Evolutionary conservation across 176 grass and related monocot genomes (phyloP), one percentile per base, ranked within the genome.

Genomic region (Zoysia japonica): DNA sequence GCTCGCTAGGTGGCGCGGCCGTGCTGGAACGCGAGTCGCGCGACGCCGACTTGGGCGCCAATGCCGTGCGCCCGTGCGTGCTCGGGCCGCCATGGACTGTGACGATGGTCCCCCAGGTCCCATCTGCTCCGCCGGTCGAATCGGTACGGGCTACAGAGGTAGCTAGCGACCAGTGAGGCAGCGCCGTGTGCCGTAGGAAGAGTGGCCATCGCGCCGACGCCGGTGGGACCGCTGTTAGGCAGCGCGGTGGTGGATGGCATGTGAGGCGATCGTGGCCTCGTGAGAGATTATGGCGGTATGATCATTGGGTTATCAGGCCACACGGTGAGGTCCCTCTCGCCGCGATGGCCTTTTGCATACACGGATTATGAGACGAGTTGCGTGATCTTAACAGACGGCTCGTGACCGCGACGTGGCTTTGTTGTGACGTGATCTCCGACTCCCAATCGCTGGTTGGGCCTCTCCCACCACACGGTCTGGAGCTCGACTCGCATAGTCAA

Each of bases 241-340:
- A 56, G 37, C 36, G 17, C 17, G 16, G 46, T 64, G 57, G 55
- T 50, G 68, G 56, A 66, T 5, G 47, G 47, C 76, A 78, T 67
- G 76, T 78, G 80, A 65, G 37, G 47, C 56, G 45, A 72, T 64
- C 46, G 57, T 49, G 79, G 67, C 28, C 28, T 28, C 28, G 28
- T 28, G 62, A 20, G 28, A 28, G 17, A 6, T 48, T 55, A 5
- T 48, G 68, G 20, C 2, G 42, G 20, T 52, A 13, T 65, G 3
- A n/a, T 38, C 28, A 28, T 10, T 38, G 3, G 78, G 45, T 80
- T 59, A 69, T 12, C 39, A 38, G 5, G 63, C 3, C 11, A 37
- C 10, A 39, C 38, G 4, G 63, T 15, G 12, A 38, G 63, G 5
- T 39, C 11, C 11, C 56, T n/a, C 50, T 55, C 55, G 20, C 59